Evolutionary conservation across 331 rosid species (phyloP).

Genomic region (Stylosanthes scabra): DNA sequence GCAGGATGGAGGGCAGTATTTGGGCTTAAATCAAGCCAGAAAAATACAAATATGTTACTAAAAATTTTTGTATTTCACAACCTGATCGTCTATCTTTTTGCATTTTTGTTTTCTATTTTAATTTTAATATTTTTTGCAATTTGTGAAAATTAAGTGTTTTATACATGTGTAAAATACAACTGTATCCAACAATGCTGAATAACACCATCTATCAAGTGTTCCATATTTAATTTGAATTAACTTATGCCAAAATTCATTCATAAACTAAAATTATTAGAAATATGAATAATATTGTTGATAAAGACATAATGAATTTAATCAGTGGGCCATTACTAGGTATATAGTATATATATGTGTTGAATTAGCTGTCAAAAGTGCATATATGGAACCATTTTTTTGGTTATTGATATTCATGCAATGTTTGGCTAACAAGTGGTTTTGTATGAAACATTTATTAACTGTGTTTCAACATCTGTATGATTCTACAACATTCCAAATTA

Average conservation of each 20-base stretch:
- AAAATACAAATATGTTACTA: neutral
- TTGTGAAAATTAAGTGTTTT: too few relatives aligned
- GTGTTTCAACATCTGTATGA: slow-evolving; percentile 14
- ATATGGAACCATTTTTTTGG: slow-evolving; percentile 13
- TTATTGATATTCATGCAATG: neutral
- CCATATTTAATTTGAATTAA: too few relatives aligned
- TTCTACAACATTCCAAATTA: neutral
- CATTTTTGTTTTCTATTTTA: too few relatives aligned
- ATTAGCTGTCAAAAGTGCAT: slow-evolving; percentile 21
- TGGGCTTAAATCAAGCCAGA: neutral
- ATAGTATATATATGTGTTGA: slow-evolving; percentile 1
- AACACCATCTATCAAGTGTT: too few relatives aligned
- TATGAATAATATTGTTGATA: too few relatives aligned
- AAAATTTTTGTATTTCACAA: too few relatives aligned
- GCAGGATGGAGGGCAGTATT: neutral
- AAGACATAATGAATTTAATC: neutral
- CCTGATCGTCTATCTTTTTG: too few relatives aligned
- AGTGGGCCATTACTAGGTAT: slow-evolving; percentile 31
- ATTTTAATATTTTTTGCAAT: too few relatives aligned
- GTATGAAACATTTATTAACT: slow-evolving; percentile 1
- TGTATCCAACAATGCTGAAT: too few relatives aligned
- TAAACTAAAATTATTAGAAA: too few relatives aligned
- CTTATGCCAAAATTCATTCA: too few relatives aligned
- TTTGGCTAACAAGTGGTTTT: slow-evolving; percentile 7
- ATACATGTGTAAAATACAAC: too few relatives aligned